Evolutionary conservation across 1,284 basidiomycete species (phyloP).

Genomic region (Trametes versicolor): DNA sequence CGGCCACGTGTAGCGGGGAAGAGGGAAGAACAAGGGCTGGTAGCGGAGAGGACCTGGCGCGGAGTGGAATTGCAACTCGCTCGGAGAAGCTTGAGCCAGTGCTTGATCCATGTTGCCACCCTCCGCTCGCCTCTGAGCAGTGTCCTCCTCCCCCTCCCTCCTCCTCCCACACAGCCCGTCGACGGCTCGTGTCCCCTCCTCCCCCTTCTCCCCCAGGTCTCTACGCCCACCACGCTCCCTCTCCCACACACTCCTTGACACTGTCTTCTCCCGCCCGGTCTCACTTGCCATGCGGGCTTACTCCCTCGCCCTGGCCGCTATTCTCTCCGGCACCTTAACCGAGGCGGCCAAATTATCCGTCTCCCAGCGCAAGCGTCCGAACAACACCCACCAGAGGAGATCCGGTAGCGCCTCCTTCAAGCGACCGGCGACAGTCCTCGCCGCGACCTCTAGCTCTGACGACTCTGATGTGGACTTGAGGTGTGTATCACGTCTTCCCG

Average conservation of each 20-base stretch:
- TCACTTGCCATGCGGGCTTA: slow-evolving; percentile 40
- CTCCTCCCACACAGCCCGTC: slow-evolving; percentile 7
- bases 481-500: slow-evolving; percentile 37
- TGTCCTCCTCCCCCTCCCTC: slow-evolving; percentile 10
- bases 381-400: slow-evolving; percentile 32
- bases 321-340: slow-evolving; percentile 41
- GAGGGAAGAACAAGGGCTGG: background rate
- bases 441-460: slow-evolving; percentile 35
- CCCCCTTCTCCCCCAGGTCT: slow-evolving; percentile 28
- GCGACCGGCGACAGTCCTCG: slow-evolving; percentile 35
- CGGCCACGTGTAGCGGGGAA: slow-evolving; percentile 14
- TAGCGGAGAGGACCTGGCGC: background rate
- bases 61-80: background rate
- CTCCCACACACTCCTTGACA: slow-evolving; percentile 37
- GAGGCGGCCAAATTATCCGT: slow-evolving; percentile 45
- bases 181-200: slow-evolving; percentile 2
- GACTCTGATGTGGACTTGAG: slow-evolving; percentile 42
- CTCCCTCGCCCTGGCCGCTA: slow-evolving; percentile 37
- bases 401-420: slow-evolving; percentile 35
- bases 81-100: slow-evolving; percentile 16
- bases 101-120: slow-evolving; percentile 23
- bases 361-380: slow-evolving; percentile 36
- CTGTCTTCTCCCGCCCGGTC: slow-evolving; percentile 18
- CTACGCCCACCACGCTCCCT: slow-evolving; percentile 32
- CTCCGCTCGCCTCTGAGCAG: slow-evolving; percentile 8